phyloP scores from a whole-genome alignment of 176 grass and related monocot species.

The Pharus latifolius region DNA sequence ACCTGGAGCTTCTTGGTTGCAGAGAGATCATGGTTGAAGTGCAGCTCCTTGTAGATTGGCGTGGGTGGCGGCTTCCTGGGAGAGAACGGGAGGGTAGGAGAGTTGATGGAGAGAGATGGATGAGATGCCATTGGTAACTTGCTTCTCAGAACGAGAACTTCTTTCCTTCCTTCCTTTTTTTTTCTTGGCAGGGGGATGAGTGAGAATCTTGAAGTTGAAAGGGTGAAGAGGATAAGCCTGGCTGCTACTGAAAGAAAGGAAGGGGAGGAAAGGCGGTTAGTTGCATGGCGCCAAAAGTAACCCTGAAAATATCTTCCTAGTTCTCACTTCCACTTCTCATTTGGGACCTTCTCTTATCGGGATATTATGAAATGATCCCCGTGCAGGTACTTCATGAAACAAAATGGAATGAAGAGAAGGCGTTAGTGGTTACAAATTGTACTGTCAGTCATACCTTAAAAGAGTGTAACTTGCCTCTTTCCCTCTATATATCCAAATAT shows the following conservation, averaged over 20 bases:
- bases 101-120: conserved; percentile 32
- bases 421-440: too few species aligned
- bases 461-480: too few species aligned
- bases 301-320: conserved; percentile 7
- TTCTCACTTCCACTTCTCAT: background rate
- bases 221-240: conserved; percentile 30
- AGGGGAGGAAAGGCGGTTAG: background rate
- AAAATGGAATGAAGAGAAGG: too few species aligned
- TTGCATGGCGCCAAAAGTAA: conserved; percentile 16
- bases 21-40: conserved; percentile 88
- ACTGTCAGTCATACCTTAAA: too few species aligned
- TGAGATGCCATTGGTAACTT: conserved; percentile 40
- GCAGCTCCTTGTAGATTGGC: conserved; percentile 73
- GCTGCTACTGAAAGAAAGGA: background rate
- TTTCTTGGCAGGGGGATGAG: background rate
- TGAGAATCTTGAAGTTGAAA: background rate
- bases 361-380: too few species aligned
- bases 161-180: too few species aligned
- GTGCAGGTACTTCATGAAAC: too few species aligned
- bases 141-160: background rate
- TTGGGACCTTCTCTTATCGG: too few species aligned
- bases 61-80: conserved; percentile 48
- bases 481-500: too few species aligned
- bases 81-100: conserved; percentile 60
- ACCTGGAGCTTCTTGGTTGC: conserved; percentile 91